Evolutionary conservation across 2,329 filamentous ascomycete species (phyloP).

Genomic region (Zalaria sp.): DNA sequence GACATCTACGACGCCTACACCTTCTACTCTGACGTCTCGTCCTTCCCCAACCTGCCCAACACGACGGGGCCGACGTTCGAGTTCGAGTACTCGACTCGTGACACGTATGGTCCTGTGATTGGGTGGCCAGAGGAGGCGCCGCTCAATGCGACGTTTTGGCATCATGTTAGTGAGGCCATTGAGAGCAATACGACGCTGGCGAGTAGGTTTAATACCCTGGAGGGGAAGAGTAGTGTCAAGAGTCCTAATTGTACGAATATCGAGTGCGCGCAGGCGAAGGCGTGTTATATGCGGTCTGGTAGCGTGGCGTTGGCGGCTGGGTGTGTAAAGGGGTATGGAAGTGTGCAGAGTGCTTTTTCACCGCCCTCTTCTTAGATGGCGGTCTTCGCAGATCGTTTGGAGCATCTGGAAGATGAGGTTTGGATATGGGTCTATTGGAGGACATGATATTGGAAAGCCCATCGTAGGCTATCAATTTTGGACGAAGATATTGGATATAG

Average conservation of each 20-base stretch:
- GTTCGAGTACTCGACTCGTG: slow-evolving; percentile 38
- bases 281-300: slow-evolving; percentile 46
- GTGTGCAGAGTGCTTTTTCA: slow-evolving; percentile 25
- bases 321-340: slow-evolving; percentile 37
- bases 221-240: slow-evolving; percentile 37
- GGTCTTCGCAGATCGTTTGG: not conserved
- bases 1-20: slow-evolving; percentile 41
- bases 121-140: slow-evolving; percentile 34
- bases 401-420: too few relatives aligned
- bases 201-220: slow-evolving; percentile 33
- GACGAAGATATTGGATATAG: too few relatives aligned
- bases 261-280: slow-evolving; percentile 38
- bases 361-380: not conserved
- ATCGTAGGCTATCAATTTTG: too few relatives aligned
- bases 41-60: slow-evolving; percentile 23
- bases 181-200: slow-evolving; percentile 36
- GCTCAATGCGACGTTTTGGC: slow-evolving; percentile 46
- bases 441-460: too few relatives aligned
- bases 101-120: slow-evolving; percentile 30
- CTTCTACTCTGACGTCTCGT: slow-evolving; percentile 37
- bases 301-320: slow-evolving; percentile 36
- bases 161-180: slow-evolving; percentile 43
- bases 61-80: slow-evolving; percentile 31
- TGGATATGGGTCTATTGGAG: too few relatives aligned
- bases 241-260: slow-evolving; percentile 38